A percentile compares a stretch with the other conserved stretches of the same genome.
Evolutionary conservation across 768 basidiomycete genomes (phyloP).

Genomic region (Tremella yokohamensis): DNA sequence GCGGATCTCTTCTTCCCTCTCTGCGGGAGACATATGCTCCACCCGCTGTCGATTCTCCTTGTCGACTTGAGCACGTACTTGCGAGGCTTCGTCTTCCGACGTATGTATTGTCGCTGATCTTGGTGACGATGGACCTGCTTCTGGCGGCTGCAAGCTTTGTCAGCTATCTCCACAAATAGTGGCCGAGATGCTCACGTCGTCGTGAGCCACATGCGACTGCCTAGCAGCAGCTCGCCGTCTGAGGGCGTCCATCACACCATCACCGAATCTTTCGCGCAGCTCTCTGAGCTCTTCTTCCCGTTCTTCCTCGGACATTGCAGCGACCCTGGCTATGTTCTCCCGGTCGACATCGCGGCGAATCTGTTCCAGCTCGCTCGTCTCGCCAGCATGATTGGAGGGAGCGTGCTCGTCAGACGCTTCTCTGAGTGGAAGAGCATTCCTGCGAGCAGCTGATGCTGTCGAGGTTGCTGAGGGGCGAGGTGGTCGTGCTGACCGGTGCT

Average conservation of each 20-base stretch:
- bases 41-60: slow-evolving; percentile 26
- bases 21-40: slow-evolving; percentile 19
- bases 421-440: neutral
- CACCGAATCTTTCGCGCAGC: slow-evolving; percentile 33
- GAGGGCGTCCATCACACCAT: slow-evolving; percentile 18
- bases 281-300: slow-evolving; percentile 25
- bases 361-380: slow-evolving; percentile 16
- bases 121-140: too few species aligned
- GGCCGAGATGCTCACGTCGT: too few species aligned
- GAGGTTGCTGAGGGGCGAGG: neutral
- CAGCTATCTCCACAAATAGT: too few species aligned
- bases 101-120: too few species aligned
- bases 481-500: neutral
- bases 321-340: slow-evolving; percentile 23
- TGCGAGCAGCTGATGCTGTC: slow-evolving; percentile 13
- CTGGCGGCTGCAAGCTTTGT: too few species aligned
- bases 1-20: slow-evolving; percentile 22
- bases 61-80: slow-evolving; percentile 22
- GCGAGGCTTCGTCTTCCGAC: slow-evolving; percentile 17
- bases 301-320: slow-evolving; percentile 24
- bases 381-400: too few species aligned
- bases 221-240: slow-evolving; percentile 13
- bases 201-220: too few species aligned
- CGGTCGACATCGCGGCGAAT: slow-evolving; percentile 24
- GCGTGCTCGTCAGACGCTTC: too few species aligned